Evolutionary conservation across 345 rosid species (phyloP).

Genomic region (Limnanthes douglasii): DNA sequence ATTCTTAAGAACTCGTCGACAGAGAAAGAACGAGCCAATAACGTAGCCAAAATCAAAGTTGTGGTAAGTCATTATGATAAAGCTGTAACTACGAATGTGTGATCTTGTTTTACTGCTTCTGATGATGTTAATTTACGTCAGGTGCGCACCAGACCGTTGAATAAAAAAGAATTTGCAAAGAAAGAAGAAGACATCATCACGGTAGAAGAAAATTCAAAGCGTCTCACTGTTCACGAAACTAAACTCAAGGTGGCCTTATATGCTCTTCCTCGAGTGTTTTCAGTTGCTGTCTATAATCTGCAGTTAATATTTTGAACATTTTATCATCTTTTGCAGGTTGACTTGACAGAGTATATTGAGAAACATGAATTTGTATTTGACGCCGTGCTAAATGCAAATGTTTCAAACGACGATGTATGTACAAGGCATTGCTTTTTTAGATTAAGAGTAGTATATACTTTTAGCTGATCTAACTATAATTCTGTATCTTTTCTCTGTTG

Average conservation of each 20-base stretch:
- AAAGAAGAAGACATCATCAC: conserved; percentile 94
- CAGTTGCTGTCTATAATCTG: conserved; percentile 6
- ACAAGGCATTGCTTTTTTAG: conserved; percentile 5
- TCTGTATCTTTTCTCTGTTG: conserved; percentile 2
- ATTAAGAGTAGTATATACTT: conserved; percentile 5
- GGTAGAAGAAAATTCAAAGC: conserved; percentile 54
- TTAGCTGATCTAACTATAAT: conserved; percentile 1
- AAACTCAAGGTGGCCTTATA: conserved; percentile 75
- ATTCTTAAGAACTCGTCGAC: too few relatives aligned
- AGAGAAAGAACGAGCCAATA: conserved; percentile 43
- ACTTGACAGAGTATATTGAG: conserved; percentile 95
- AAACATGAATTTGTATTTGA: conserved; percentile 97
- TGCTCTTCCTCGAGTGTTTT: conserved; percentile 6
- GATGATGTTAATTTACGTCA: too few relatives aligned
- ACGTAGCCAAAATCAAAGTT: conserved; percentile 94
- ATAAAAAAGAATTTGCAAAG: conserved; percentile 77
- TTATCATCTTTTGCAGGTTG: conserved; percentile 46
- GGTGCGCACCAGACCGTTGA: conserved; percentile 97
- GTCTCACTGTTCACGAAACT: conserved; percentile 86
- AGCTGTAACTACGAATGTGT: background rate
- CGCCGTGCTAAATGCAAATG: conserved; percentile 79
- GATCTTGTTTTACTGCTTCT: conserved; percentile 5
- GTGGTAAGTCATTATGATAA: conserved; percentile 50
- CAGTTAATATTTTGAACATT: conserved; percentile 6
- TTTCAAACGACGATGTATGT: conserved; percentile 77